Evolutionary conservation across 768 basidiomycete species (phyloP).

Genomic region (Scleroderma citrinum): DNA sequence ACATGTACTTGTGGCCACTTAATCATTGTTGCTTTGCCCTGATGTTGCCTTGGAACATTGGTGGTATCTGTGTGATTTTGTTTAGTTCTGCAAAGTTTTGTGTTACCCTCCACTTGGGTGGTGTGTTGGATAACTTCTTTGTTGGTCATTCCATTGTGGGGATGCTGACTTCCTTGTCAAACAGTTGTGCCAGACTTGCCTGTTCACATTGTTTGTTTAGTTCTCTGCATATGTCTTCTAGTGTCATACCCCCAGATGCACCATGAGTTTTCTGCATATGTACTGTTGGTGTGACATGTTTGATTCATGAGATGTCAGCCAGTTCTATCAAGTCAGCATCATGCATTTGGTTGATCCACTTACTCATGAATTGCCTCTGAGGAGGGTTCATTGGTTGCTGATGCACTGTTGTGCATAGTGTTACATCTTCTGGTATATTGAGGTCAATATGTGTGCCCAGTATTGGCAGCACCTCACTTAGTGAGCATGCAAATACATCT

Average conservation of each 20-base stretch:
- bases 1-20: conserved; percentile 11
- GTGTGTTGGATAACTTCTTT: background rate
- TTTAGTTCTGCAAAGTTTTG: background rate
- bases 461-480: conserved; percentile 33
- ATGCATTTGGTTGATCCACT: background rate
- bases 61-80: background rate
- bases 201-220: conserved; percentile 18
- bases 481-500: conserved; percentile 34
- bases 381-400: background rate
- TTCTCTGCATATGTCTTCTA: conserved; percentile 29
- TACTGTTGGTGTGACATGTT: conserved; percentile 15
- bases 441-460: background rate
- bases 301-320: background rate
- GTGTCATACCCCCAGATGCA: conserved; percentile 16
- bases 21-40: conserved; percentile 10
- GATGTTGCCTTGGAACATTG: conserved; percentile 21
- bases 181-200: background rate
- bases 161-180: background rate
- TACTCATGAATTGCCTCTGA: background rate
- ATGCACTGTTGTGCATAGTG: background rate
- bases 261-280: conserved; percentile 34
- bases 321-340: background rate
- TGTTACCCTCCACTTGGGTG: background rate
- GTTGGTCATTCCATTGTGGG: background rate
- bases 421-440: background rate